Evolutionary conservation across 2,329 filamentous ascomycete genomes (phyloP).

Genomic region (Pestalotiopsis fici): DNA sequence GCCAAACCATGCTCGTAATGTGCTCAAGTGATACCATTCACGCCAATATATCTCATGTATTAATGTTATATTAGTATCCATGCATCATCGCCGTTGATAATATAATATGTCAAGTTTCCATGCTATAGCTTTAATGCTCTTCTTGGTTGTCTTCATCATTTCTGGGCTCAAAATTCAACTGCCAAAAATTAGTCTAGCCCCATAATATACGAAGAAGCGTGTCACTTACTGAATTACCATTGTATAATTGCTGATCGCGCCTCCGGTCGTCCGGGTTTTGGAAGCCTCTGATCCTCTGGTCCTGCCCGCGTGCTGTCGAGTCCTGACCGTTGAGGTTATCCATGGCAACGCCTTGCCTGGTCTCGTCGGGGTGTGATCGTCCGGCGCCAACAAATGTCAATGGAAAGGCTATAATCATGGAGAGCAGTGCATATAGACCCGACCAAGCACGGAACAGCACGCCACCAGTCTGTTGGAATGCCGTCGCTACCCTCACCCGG

Average conservation of each 20-base stretch:
- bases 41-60: not conserved
- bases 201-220: not conserved
- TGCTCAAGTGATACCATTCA: no score
- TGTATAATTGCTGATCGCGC: conserved; percentile 76
- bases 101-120: not conserved
- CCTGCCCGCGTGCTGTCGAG: conserved; percentile 11
- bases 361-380: not conserved
- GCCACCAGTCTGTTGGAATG: conserved; percentile 35
- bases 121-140: not conserved
- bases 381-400: conserved; percentile 19
- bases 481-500: conserved; percentile 49
- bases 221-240: conserved; percentile 80
- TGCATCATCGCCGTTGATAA: not conserved
- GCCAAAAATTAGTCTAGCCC: conserved; percentile 25
- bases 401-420: conserved; percentile 13
- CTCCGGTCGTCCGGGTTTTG: conserved; percentile 54
- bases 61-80: not conserved
- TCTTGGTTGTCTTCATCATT: conserved; percentile 55
- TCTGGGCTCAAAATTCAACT: conserved; percentile 71
- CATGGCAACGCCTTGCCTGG: conserved; percentile 24
- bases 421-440: conserved; percentile 10
- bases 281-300: conserved; percentile 45
- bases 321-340: conserved; percentile 28
- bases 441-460: conserved; percentile 25
- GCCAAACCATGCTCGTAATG: no score